Evolutionary conservation across 148 eudicot species (phyloP).

Genomic region (Mesembryanthemum crystallinum): DNA sequence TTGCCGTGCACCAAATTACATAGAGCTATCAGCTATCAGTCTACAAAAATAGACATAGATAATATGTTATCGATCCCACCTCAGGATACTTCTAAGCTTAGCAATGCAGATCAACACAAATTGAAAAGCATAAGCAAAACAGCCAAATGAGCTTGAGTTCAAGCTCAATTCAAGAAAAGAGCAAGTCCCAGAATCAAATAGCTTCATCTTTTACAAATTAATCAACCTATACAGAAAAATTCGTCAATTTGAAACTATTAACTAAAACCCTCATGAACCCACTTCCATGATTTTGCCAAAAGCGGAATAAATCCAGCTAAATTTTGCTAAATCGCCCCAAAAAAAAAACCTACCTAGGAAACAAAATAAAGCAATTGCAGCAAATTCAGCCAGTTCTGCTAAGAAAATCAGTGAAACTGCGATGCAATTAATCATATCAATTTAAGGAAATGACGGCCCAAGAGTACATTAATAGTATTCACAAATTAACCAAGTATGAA

Average conservation of each 20-base stretch:
- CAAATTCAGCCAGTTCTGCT: slow-evolving; percentile 1
- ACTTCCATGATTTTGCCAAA: slow-evolving; percentile 7
- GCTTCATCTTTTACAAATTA: neutral
- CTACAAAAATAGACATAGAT: no score
- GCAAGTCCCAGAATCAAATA: neutral
- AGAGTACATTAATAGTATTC: slow-evolving; percentile 2
- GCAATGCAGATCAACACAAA: neutral
- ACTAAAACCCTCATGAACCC: slow-evolving; percentile 6
- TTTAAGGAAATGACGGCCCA: neutral
- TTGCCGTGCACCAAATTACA: no score
- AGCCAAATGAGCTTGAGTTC: neutral
- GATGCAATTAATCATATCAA: neutral
- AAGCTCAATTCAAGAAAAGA: slow-evolving; percentile 10
- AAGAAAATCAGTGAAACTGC: neutral
- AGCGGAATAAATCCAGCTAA: neutral
- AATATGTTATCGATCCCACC: no score
- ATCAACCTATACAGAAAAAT: neutral
- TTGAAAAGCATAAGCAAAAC: neutral
- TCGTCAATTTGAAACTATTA: neutral
- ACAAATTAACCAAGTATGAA: neutral
- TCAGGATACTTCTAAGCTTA: neutral
- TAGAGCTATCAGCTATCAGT: no score
- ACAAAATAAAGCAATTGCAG: neutral
- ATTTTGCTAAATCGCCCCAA: neutral
- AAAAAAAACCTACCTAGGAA: neutral